Evolutionary conservation across 2,329 filamentous ascomycete genomes (phyloP).

Genomic region (Penicillium sp.): DNA sequence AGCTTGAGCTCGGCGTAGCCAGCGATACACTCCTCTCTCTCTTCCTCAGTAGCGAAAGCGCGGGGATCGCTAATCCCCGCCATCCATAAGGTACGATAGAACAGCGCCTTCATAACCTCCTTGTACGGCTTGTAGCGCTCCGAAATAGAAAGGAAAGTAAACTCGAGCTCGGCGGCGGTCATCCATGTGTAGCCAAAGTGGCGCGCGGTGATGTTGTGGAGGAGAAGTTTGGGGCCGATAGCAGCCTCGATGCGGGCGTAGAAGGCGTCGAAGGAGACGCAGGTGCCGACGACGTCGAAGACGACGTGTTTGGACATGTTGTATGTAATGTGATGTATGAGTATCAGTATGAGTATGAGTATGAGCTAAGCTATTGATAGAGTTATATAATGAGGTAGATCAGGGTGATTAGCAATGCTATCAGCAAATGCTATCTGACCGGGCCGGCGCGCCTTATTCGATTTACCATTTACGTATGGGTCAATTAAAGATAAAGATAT

Average conservation of each 20-base stretch:
- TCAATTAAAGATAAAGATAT: too few relatives aligned
- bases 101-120: constrained; percentile 37
- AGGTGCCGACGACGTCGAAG: constrained; percentile 51
- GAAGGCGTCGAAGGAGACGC: constrained; percentile 43
- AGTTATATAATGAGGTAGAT: not conserved
- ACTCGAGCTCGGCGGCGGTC: constrained; percentile 43
- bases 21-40: constrained; percentile 35
- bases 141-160: constrained; percentile 43
- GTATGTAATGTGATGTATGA: not conserved
- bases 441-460: too few relatives aligned
- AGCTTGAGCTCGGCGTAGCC: constrained; percentile 33
- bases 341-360: too few relatives aligned
- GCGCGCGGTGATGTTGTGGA: constrained; percentile 31
- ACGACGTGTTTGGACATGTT: constrained; percentile 41
- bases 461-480: too few relatives aligned
- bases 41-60: constrained; percentile 34
- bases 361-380: too few relatives aligned
- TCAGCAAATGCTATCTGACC: too few relatives aligned
- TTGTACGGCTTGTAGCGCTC: constrained; percentile 40
- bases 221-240: constrained; percentile 34
- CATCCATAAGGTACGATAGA: constrained; percentile 43
- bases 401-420: too few relatives aligned
- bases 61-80: constrained; percentile 39
- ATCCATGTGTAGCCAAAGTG: constrained; percentile 45
- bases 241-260: constrained; percentile 33